phyloP scores from a whole-genome alignment of 306 rosid genomes.

The Acacia melanoxylon region DNA sequence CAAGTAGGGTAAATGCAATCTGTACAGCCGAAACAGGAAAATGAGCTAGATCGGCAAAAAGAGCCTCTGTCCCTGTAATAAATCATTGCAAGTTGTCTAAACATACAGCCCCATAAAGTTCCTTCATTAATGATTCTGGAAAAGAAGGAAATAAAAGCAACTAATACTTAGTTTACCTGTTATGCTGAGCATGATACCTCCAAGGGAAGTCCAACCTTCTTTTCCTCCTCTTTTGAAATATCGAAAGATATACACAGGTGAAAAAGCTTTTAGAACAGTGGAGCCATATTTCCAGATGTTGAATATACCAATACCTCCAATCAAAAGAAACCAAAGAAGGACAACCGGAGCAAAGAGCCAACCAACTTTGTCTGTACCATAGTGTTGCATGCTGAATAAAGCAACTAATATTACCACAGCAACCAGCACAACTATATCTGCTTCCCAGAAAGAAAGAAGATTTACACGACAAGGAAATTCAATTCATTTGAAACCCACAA shows the following conservation, averaged over 20 bases:
- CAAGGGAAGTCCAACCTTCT: conserved; percentile 88
- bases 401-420: conserved; percentile 83
- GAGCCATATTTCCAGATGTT: conserved; percentile 73
- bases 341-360: conserved; percentile 99
- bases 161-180: conserved; percentile 60
- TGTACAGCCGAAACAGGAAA: conserved; percentile 95
- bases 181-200: conserved; percentile 95
- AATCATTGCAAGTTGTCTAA: conserved; percentile 35
- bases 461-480: conserved; percentile 25
- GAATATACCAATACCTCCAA: conserved; percentile 89
- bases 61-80: conserved; percentile 95
- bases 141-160: conserved; percentile 12
- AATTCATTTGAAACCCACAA: neutral
- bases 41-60: conserved; percentile 88
- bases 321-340: conserved; percentile 87
- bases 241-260: conserved; percentile 71
- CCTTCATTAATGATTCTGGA: conserved; percentile 12
- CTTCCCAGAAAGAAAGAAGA: conserved; percentile 9
- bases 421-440: conserved; percentile 84
- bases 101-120: conserved; percentile 4
- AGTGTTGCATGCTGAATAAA: conserved; percentile 90
- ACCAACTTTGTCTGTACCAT: conserved; percentile 92
- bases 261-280: conserved; percentile 75
- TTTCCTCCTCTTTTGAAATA: conserved; percentile 65
- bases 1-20: conserved; percentile 86